Conservation (phyloP, 2,329 filamentous ascomycete genomes). For the Geoglossum cookeanum region DNA sequence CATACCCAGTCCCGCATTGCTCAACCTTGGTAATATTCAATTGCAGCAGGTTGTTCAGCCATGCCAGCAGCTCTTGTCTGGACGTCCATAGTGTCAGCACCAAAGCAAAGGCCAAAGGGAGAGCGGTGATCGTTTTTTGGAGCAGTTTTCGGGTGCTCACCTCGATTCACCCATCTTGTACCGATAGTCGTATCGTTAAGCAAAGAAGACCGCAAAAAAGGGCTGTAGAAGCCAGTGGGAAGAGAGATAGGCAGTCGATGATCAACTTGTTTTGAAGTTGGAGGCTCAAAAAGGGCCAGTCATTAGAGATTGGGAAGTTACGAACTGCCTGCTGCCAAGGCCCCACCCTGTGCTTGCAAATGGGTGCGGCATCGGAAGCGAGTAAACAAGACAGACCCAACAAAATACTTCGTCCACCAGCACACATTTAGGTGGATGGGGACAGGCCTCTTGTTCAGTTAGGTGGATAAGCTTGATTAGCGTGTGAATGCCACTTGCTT, state of each 20-base stretch:
- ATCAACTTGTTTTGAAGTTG: neutral
- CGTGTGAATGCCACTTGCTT: no score
- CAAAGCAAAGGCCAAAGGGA: neutral
- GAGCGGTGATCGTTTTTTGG: neutral
- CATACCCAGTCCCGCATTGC: slow-evolving; percentile 94
- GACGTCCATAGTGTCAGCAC: slow-evolving; percentile 2
- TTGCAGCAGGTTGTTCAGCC: slow-evolving; percentile 94
- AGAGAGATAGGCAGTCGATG: neutral
- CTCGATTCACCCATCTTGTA: slow-evolving; percentile 45
- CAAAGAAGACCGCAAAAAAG: neutral
- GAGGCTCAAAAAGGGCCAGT: neutral
- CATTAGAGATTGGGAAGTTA: neutral
- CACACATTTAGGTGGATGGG: no score
- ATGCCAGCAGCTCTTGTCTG: slow-evolving; percentile 90
- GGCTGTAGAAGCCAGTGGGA: neutral
- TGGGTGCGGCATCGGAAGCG: neutral
- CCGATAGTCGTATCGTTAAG: neutral
- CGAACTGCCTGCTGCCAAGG: neutral
- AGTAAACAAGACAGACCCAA: neutral
- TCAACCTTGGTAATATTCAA: slow-evolving; percentile 98
- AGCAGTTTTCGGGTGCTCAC: slow-evolving; percentile 19
- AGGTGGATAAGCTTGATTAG: no score
- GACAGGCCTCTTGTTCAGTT: no score
- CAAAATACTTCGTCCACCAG: no score
- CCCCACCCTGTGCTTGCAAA: neutral